Conservation (phyloP, 202 grass and related monocot species). For the Panicum virgatum region DNA sequence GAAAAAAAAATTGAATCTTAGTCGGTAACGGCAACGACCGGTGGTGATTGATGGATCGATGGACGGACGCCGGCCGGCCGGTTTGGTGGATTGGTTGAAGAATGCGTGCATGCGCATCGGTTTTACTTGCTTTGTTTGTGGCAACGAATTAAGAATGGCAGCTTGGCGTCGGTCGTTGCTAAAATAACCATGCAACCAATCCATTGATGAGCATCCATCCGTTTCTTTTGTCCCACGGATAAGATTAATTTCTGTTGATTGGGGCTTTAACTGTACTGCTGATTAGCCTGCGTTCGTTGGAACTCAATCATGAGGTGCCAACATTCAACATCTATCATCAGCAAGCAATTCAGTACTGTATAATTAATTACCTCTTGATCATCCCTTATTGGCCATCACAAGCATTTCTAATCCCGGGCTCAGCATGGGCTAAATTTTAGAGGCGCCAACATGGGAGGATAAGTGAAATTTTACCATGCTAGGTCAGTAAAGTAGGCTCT, state of each 20-base stretch:
- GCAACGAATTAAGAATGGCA: conserved; percentile 12
- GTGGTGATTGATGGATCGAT: conserved; percentile 25
- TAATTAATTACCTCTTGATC: neutral
- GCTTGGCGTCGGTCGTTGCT: neutral
- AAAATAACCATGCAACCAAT: neutral
- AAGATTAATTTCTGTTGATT: neutral
- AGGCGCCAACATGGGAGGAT: too few species aligned
- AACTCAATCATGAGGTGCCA: neutral
- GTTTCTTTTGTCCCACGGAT: neutral
- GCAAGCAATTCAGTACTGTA: neutral
- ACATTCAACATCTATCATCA: neutral
- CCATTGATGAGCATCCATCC: neutral
- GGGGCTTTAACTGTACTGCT: neutral
- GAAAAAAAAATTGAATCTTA: conserved; percentile 38
- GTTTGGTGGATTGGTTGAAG: conserved; percentile 4
- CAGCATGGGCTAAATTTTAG: too few species aligned
- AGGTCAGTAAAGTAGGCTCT: too few species aligned
- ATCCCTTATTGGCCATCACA: neutral
- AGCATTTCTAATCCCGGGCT: too few species aligned
- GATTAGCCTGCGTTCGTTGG: neutral
- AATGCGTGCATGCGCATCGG: too few species aligned
- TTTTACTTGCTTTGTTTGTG: conserved; percentile 1
- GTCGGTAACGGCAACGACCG: conserved; percentile 33
- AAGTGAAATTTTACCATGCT: too few species aligned
- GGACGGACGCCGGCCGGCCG: neutral